Evolutionary conservation across 2,329 filamentous ascomycete genomes (phyloP), one percentile per base, ranked within the genome.

Genomic region (Colletotrichum neosansevieriae): DNA sequence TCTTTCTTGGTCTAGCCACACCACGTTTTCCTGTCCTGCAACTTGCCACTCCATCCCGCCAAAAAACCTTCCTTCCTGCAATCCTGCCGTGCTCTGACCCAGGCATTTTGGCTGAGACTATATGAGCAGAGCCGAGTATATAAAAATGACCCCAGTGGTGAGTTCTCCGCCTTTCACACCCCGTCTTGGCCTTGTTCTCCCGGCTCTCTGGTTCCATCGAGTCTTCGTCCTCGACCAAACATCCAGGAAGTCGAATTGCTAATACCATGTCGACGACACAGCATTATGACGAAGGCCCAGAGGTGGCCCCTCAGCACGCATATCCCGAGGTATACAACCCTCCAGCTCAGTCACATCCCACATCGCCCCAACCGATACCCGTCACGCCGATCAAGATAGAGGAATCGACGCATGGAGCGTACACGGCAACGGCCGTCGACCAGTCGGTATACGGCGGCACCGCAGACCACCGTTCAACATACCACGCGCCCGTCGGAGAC

Each of bases 231-330:
- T 36, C 17, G 29, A 49, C 54, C 60, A 5, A 49, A 34, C 21
- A 9, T 34, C 5, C 12, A 15, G n/a, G 36, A 45, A 54, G 32
- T 56, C 24, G n/a, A 47, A 40, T 17, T n/a, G 45, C 61, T 56
- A 50, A 59, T 50, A 24, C 24, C 24, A 24, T 45, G 36, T 57
- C 29, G 38, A 62, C 47, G 50, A 19, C 49, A 56, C 40, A 58
- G n/a, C 42, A 69, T 44, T 67, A 67, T 34, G 67, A 69, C 29
- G 63, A 69, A 67, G 67, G 67, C 63, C 67, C 67, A 19, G 67
- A 69, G 45, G 15, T 69, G 42, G 67, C 63, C 19, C 67, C 63
- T 58, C 50, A 69, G 24, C 57, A 58, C 11, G 61, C 63, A 13
- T 61, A 50, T 19, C 67, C 63, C 24, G 67, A 69, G 58, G 67